Conservation (phyloP, 805 yeast species). For the Pichia paraexigua region DNA sequence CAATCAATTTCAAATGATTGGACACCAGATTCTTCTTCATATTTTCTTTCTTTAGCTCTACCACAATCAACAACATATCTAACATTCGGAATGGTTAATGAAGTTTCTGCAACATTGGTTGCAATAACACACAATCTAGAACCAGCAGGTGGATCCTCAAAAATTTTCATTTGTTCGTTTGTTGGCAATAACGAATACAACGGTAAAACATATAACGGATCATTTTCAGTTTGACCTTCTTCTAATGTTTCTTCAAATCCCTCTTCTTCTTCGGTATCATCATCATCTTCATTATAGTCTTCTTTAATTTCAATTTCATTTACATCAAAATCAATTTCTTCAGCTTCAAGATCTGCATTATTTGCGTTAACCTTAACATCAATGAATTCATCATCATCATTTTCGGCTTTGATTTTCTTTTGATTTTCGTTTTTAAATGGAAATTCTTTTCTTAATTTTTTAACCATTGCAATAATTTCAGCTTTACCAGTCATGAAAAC, state of each 20-base stretch:
- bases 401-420: slow-evolving; percentile 7
- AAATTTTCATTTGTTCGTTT: slow-evolving; percentile 87
- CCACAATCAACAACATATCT: slow-evolving; percentile 95
- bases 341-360: slow-evolving; percentile 71
- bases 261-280: slow-evolving; percentile 48
- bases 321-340: slow-evolving; percentile 66
- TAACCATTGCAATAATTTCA: slow-evolving; percentile 75
- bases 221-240: slow-evolving; percentile 60
- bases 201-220: slow-evolving; percentile 86
- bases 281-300: slow-evolving; percentile 34
- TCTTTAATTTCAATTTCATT: slow-evolving; percentile 32
- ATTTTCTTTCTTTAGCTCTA: slow-evolving; percentile 80
- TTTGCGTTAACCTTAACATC: slow-evolving; percentile 46
- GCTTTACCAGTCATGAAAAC: slow-evolving; percentile 92
- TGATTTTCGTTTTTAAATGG: slow-evolving; percentile 37
- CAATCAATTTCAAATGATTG: slow-evolving; percentile 88
- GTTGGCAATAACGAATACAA: slow-evolving; percentile 92
- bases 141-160: slow-evolving; percentile 77
- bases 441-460: slow-evolving; percentile 57
- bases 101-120: slow-evolving; percentile 96
- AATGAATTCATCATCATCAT: slow-evolving; percentile 28
- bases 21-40: slow-evolving; percentile 76
- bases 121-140: slow-evolving; percentile 88
- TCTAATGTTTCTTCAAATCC: slow-evolving; percentile 68
- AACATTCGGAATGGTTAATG: slow-evolving; percentile 92